Evolutionary conservation across 1,284 basidiomycete species (phyloP), one percentile per base, ranked within the genome.

Genomic region (Cutaneotrichosporon mucoides): DNA sequence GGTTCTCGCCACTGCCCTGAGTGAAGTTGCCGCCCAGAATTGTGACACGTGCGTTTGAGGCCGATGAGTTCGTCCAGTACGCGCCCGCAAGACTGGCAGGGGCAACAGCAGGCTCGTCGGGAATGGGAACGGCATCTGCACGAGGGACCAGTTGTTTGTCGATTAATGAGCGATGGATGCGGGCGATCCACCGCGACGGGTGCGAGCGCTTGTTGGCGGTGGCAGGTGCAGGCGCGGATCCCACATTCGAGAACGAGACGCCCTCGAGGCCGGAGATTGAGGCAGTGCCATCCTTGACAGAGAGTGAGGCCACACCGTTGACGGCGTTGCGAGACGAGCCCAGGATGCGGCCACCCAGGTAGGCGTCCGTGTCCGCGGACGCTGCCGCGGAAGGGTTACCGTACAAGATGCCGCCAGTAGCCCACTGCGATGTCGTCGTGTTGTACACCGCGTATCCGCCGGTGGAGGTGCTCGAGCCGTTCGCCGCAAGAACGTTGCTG

Each of bases 21-120:
- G 87, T 85, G 73, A 96, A 97, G 77, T 95, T 93, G 51, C 94
- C 94, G 42, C 92, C 94, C 53, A 98, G 81, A 64, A 97, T 85
- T 42, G 85, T 86, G 48, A 91, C 78, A 2, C 61, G 60, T 0
- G 71, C 64, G 47, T 81, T 79, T 3, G 82, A 82, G 5, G 85
- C 84, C 1, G 86, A 85, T 42, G 81, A 82, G 70, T 96, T 96
- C 13, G 85, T 88, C 90, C 90, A 98, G 80, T 94, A 98, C 2
- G 85, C 84, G 40, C 91, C 94, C 0, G 90, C 84, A 45, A 96
- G 82, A 57, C 97, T 85, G 37, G 92, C 86, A 1, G 92, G 90
- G 1, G 89, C 86, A 0, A 84, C 79, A 1, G 84, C 81, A 1
- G 85, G 76, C 35, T 83, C 80, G 0, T 81, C 62, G 15, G 84